phyloP scores from a whole-genome alignment of 164 flowering plant species.

The Magnolia officinalis region DNA sequence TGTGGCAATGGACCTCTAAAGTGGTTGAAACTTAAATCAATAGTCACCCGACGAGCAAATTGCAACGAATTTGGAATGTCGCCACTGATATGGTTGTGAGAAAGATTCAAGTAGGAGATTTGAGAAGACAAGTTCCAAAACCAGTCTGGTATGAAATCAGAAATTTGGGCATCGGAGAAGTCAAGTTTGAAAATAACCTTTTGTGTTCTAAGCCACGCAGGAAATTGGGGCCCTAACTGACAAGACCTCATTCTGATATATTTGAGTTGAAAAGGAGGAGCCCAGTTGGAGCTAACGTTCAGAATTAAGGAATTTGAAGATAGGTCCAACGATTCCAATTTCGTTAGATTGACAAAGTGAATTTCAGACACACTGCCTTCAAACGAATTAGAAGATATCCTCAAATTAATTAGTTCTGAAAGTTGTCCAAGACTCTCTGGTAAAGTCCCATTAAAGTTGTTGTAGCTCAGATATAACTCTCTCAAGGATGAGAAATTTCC shows the following conservation, averaged over 20 bases:
- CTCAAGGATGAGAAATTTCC: not conserved
- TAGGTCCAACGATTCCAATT: not conserved
- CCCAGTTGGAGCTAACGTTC: not conserved
- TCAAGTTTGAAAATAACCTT: not conserved
- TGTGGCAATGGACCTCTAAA: too few species aligned
- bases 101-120: not conserved
- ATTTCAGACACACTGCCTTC: not conserved
- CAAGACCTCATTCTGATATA: not conserved
- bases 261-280: conserved; percentile 2
- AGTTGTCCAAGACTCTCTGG: too few species aligned
- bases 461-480: too few species aligned
- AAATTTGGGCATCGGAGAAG: conserved; percentile 4
- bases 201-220: not conserved
- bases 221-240: not conserved
- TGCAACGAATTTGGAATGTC: not conserved
- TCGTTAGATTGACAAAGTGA: not conserved
- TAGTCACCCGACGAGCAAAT: too few species aligned
- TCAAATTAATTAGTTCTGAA: not conserved
- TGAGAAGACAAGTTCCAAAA: conserved; percentile 7
- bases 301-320: not conserved
- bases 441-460: too few species aligned
- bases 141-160: conserved; percentile 12
- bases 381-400: not conserved
- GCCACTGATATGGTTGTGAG: conserved; percentile 10
- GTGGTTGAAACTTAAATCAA: too few species aligned